Percentiles rank a stretch among this genome's conserved stretches.
phyloP scores from a whole-genome alignment of 2,329 filamentous ascomycete species.

The Phaeosphaeriaceae sp. region DNA sequence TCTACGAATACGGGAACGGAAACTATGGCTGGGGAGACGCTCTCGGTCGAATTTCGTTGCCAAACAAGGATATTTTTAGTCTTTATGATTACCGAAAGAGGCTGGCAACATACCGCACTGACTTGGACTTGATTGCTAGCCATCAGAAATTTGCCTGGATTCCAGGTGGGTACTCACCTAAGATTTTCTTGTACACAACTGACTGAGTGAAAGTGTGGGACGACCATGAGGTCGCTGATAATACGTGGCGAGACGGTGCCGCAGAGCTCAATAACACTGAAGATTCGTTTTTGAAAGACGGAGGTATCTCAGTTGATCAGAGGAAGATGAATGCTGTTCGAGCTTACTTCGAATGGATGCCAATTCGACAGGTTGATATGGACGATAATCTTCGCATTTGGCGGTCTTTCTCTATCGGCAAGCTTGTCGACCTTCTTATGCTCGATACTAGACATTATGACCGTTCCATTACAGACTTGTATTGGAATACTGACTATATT shows the following conservation, averaged over 20 bases:
- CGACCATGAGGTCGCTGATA: constrained; percentile 50
- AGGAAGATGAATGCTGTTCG: constrained; percentile 56
- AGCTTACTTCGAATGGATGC: constrained; percentile 56
- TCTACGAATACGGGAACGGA: constrained; percentile 51
- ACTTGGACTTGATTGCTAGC: constrained; percentile 48
- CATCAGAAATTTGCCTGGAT: constrained; percentile 54
- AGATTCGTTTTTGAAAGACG: constrained; percentile 48
- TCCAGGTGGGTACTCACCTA: constrained; percentile 27
- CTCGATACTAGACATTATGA: constrained; percentile 54
- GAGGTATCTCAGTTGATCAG: constrained; percentile 51
- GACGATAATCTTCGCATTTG: constrained; percentile 52
- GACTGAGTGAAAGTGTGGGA: constrained; percentile 55
- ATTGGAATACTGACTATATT: constrained; percentile 68
- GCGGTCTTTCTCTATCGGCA: constrained; percentile 52
- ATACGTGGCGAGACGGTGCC: constrained; percentile 50
- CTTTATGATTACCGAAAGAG: constrained; percentile 55
- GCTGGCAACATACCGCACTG: constrained; percentile 50
- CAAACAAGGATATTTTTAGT: constrained; percentile 48
- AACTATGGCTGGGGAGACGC: constrained; percentile 45
- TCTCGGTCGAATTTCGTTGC: constrained; percentile 40
- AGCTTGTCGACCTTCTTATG: constrained; percentile 52
- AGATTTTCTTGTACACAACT: neutral
- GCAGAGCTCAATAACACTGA: constrained; percentile 53
- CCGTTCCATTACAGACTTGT: constrained; percentile 52
- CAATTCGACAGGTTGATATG: constrained; percentile 52